Evolutionary conservation across 1,139 yeast genomes (phyloP).

Genomic region (Tardiomyces digboiensis): DNA sequence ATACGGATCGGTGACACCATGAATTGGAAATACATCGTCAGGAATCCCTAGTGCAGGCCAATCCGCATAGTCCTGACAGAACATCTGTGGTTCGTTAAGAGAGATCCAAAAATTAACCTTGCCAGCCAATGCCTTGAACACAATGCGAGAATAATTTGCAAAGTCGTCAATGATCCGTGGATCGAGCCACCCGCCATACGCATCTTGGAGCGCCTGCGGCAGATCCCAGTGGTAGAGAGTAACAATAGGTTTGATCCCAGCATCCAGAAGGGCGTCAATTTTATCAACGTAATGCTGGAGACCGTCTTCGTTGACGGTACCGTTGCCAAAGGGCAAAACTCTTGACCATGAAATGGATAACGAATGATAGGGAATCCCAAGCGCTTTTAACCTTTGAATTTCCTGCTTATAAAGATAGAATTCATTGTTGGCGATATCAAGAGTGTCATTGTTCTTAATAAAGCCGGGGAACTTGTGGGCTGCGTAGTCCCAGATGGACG

Average conservation of each 20-base stretch:
- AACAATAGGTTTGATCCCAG: constrained; percentile 28
- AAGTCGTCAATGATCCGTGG: constrained; percentile 26
- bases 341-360: constrained; percentile 32
- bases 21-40: constrained; percentile 15
- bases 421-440: constrained; percentile 28
- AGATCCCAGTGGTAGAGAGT: constrained; percentile 32
- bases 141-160: constrained; percentile 26
- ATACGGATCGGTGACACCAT: constrained; percentile 7
- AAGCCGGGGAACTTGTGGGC: constrained; percentile 14
- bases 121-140: constrained; percentile 28
- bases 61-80: constrained; percentile 13
- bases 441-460: constrained; percentile 9
- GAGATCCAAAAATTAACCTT: constrained; percentile 30
- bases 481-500: constrained; percentile 25
- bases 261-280: constrained; percentile 23
- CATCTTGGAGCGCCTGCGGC: constrained; percentile 21
- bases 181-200: constrained; percentile 25
- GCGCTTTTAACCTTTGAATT: constrained; percentile 25
- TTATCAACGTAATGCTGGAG: constrained; percentile 30
- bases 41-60: constrained; percentile 13
- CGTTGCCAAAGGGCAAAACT: constrained; percentile 26
- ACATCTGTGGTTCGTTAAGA: constrained; percentile 28
- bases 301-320: constrained; percentile 26
- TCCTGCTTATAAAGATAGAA: constrained; percentile 31
- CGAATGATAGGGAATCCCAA: constrained; percentile 29